Evolutionary conservation across 208 protist genomes (phyloP).

Genomic region (Wallacemonas collosoma): DNA sequence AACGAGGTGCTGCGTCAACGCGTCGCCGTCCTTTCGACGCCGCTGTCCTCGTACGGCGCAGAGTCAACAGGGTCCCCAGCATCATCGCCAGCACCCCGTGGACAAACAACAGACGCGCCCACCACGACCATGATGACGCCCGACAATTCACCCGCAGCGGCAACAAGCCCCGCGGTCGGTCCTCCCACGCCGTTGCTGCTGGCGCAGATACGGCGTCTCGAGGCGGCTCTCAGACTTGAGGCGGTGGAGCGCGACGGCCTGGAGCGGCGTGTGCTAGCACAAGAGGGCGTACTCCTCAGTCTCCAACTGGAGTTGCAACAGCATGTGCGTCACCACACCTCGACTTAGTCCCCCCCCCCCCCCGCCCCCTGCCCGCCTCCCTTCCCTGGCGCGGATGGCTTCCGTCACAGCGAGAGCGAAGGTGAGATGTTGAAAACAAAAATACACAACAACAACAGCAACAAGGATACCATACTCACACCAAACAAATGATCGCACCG

Average conservation of each 20-base stretch:
- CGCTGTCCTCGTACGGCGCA: slow-evolving; percentile 4
- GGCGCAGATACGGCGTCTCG: slow-evolving; percentile 37
- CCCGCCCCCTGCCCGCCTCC: too few relatives aligned
- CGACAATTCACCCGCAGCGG: too few relatives aligned
- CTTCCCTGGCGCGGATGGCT: too few relatives aligned
- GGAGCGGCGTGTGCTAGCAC: slow-evolving; percentile 38
- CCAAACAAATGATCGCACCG: too few relatives aligned
- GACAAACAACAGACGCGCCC: too few relatives aligned
- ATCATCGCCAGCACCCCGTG: too few relatives aligned
- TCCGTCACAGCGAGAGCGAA: too few relatives aligned
- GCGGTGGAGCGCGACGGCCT: slow-evolving; percentile 44
- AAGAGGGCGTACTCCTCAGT: slow-evolving; percentile 38
- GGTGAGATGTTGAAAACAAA: background rate
- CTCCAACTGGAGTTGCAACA: slow-evolving; percentile 16
- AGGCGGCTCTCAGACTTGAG: slow-evolving; percentile 54
- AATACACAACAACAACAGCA: background rate
- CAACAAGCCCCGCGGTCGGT: too few relatives aligned
- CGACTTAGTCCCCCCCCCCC: too few relatives aligned
- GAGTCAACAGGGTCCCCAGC: too few relatives aligned
- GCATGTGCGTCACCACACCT: background rate
- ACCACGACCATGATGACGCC: too few relatives aligned
- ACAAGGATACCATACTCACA: too few relatives aligned
- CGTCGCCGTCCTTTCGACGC: slow-evolving; percentile 32
- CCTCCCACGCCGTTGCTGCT: slow-evolving; percentile 25
- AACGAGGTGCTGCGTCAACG: slow-evolving; percentile 48